Evolutionary conservation across 768 basidiomycete species (phyloP).

Genomic region (Boletus vinaceobasis): DNA sequence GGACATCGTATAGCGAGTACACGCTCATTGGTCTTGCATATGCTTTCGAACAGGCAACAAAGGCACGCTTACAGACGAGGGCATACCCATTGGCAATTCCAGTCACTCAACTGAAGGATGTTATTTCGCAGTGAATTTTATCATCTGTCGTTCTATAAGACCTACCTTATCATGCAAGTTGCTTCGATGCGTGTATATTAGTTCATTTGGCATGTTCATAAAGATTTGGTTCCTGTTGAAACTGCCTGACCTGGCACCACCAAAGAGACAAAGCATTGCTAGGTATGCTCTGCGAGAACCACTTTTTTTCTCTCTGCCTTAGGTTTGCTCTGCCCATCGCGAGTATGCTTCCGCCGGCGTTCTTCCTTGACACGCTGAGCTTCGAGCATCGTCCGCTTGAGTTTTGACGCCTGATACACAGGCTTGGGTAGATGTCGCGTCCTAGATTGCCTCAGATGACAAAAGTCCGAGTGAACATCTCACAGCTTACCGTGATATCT

Average conservation of each 20-base stretch:
- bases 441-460: conserved; percentile 34
- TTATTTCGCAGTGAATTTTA: conserved; percentile 20
- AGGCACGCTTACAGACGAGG: conserved; percentile 44
- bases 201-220: not conserved
- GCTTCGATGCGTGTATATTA: conserved; percentile 1
- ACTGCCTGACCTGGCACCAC: conserved; percentile 6
- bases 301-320: conserved; percentile 88
- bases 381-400: conserved; percentile 93
- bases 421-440: conserved; percentile 84
- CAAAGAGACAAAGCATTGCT: conserved; percentile 17
- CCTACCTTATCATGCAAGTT: conserved; percentile 1
- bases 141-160: not conserved
- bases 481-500: conserved; percentile 66
- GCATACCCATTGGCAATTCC: conserved; percentile 55
- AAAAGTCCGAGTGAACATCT: not conserved
- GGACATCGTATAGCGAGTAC: conserved; percentile 59
- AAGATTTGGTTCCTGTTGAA: not conserved
- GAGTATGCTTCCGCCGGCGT: conserved; percentile 83
- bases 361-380: conserved; percentile 90
- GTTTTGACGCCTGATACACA: conserved; percentile 81
- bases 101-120: conserved; percentile 45
- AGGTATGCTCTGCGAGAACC: conserved; percentile 73
- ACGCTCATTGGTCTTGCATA: conserved; percentile 55
- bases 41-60: conserved; percentile 65
- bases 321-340: conserved; percentile 82